Percentiles rank a stretch among this genome's conserved stretches.
phyloP scores from a whole-genome alignment of 202 grass and related monocot species.

The Digitaria exilis region DNA sequence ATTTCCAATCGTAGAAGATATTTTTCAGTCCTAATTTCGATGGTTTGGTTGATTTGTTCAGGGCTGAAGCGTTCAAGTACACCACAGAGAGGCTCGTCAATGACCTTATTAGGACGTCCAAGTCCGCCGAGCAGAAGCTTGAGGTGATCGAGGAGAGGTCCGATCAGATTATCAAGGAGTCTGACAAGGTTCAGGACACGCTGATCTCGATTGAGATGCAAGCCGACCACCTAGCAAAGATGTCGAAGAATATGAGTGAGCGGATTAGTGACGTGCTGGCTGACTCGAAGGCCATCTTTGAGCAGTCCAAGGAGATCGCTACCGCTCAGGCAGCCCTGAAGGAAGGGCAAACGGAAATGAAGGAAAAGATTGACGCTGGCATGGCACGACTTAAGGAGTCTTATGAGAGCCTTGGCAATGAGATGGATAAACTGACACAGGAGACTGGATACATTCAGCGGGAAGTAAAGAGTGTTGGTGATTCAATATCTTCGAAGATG shows the following conservation, averaged over 20 bases:
- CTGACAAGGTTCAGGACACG: conserved; percentile 31
- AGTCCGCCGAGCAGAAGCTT: conserved; percentile 47
- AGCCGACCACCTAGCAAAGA: conserved; percentile 21
- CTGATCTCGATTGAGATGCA: conserved; percentile 42
- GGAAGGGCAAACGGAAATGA: conserved; percentile 49
- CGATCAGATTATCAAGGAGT: conserved; percentile 38
- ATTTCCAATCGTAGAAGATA: too few relatives aligned
- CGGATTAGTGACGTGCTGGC: conserved; percentile 47
- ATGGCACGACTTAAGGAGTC: conserved; percentile 42
- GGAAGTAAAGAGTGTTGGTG: conserved; percentile 39
- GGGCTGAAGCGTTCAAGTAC: conserved; percentile 70
- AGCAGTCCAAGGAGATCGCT: conserved; percentile 55
- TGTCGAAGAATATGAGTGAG: conserved; percentile 21
- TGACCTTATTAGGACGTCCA: conserved; percentile 38
- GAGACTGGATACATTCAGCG: conserved; percentile 41
- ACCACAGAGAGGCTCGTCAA: conserved; percentile 62
- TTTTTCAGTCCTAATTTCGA: too few relatives aligned
- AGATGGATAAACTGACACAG: conserved; percentile 44
- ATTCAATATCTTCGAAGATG: conserved; percentile 57
- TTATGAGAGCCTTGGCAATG: conserved; percentile 42
- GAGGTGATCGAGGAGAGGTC: conserved; percentile 48
- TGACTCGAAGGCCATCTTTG: conserved; percentile 38
- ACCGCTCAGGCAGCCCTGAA: conserved; percentile 38
- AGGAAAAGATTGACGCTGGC: conserved; percentile 40
- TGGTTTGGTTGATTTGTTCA: background rate